phyloP scores from a whole-genome alignment of 805 yeast genomes.

The Tetrapisispora fleetii region DNA sequence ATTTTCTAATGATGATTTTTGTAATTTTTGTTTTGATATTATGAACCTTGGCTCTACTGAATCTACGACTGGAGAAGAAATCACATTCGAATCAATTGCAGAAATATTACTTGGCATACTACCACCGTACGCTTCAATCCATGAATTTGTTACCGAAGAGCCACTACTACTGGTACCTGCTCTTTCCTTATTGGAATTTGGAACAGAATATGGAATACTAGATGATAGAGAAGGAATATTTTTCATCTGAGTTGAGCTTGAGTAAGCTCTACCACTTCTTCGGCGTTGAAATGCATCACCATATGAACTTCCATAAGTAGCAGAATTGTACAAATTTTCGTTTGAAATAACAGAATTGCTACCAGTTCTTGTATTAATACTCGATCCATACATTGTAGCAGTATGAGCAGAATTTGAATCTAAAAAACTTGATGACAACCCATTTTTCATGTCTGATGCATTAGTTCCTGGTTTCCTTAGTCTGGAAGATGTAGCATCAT shows the following conservation, averaged over 20 bases:
- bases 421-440: conserved; percentile 25
- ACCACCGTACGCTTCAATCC: conserved; percentile 29
- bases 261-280: conserved; percentile 8
- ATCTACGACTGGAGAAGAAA: conserved; percentile 60
- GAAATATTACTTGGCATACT: conserved; percentile 33
- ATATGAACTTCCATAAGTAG: not conserved
- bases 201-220: conserved; percentile 62
- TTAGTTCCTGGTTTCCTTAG: not conserved
- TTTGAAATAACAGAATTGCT: conserved; percentile 14
- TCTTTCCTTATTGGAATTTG: conserved; percentile 43
- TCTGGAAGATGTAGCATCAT: not conserved
- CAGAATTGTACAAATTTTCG: not conserved
- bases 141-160: conserved; percentile 28
- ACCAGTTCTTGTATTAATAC: conserved; percentile 13
- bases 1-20: conserved; percentile 22
- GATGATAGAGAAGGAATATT: conserved; percentile 40
- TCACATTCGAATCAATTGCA: conserved; percentile 46
- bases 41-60: conserved; percentile 80
- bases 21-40: conserved; percentile 60
- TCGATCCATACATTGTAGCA: conserved; percentile 21
- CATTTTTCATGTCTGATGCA: not conserved
- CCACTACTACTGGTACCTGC: conserved; percentile 17
- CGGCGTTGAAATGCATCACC: conserved; percentile 7
- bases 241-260: conserved; percentile 9
- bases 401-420: conserved; percentile 30